Base-by-base conservation (phyloP, 2,329 filamentous ascomycete species). In the Aspergillus clavatus region DNA sequence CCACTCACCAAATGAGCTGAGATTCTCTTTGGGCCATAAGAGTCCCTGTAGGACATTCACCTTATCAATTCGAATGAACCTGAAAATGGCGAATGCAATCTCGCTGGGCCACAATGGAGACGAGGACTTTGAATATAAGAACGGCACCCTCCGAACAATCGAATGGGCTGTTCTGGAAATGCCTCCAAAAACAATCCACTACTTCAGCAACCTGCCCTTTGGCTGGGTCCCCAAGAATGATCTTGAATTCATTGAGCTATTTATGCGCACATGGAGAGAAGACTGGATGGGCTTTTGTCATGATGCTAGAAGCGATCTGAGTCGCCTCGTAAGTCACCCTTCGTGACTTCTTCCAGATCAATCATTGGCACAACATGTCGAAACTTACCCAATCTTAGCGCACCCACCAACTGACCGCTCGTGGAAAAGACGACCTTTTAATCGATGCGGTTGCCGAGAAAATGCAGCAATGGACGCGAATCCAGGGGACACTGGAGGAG, bases 121-220 rank as follows among this genome's bases (percentile, higher is more conserved):
- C 4, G 3, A 14, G 4, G 14, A 24, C 31, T 12, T 1, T 24
- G 16, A 11, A 7, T 42, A 41, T 10, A 28, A 43, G 3, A 19
- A 51, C 22, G 23, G 28, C 24, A 44, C 31, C 3, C 21, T 39
- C 14, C 50, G 50, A 11, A 42, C 40, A 1, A 38, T 52, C 18
- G 40, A 52, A 38, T 52, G 50, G 50, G 42, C 47, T 2, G 47
- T 52, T 11, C 39, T 52, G 7, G 50, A 52, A 36, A 46, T 44
- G 16, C 50, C 47, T 5, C 47, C 42, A 1, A 50, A 50, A 22
- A 33, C 50, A 11, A 42, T 52, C 4, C 41, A 47, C 44, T 52
- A 50, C 27, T 52, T 47, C 37, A 52, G 50, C 18, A 52, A 52
- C 14, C 28, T 52, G 16, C 42, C 43, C 1, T 52, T 46, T 12